Evolutionary conservation across 441 rosid species (phyloP).

Genomic region (Aleurites moluccanus): DNA sequence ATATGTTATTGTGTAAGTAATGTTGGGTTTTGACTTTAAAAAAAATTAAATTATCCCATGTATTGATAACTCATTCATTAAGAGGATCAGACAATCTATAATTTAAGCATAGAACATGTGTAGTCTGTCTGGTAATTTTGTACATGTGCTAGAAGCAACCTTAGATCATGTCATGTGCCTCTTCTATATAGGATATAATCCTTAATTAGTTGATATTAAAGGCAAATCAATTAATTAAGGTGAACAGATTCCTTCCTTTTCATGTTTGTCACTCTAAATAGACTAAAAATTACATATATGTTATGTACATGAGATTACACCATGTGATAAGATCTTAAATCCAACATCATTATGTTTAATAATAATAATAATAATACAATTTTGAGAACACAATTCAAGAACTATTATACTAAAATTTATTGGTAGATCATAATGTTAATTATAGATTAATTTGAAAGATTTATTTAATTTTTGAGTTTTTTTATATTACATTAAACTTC

Average conservation of each 20-base stretch:
- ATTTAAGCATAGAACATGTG: no score
- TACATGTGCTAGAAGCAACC: background rate
- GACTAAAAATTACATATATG: background rate
- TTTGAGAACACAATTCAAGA: no score
- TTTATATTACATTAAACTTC: background rate
- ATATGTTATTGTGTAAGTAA: no score
- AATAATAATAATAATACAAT: no score
- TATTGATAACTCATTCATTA: no score
- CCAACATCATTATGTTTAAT: background rate
- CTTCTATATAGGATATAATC: background rate
- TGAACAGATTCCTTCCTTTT: conserved; percentile 25
- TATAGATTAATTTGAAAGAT: no score
- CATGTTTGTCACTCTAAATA: conserved; percentile 1
- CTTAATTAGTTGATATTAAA: no score
- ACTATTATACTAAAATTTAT: no score
- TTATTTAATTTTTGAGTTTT: background rate
- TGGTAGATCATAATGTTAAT: no score
- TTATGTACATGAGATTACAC: conserved; percentile 15
- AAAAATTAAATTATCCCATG: no score
- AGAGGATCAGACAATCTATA: no score
- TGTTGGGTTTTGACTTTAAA: no score
- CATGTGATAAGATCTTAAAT: conserved; percentile 24
- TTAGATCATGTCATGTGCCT: conserved; percentile 34
- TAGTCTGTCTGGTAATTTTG: background rate
- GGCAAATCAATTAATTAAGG: background rate